Conservation (phyloP, 1,139 yeast genomes). For the Taphrina confusa region DNA sequence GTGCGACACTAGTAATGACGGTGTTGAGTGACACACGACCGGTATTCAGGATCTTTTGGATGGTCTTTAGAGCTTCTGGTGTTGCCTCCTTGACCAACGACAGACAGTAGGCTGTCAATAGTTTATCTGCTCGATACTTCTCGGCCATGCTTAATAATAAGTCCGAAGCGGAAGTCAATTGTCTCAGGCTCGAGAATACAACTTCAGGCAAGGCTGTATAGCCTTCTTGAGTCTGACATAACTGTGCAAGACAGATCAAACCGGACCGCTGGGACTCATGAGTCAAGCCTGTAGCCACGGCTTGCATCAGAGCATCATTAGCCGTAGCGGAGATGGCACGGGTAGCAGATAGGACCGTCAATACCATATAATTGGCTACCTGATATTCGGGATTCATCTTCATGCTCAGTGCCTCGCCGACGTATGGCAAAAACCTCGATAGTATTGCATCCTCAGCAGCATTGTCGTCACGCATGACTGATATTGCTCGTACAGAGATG, state of each 20-base stretch:
- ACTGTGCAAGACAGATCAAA: constrained; percentile 48
- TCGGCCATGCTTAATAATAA: constrained; percentile 33
- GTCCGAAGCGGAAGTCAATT: constrained; percentile 37
- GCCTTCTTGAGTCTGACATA: constrained; percentile 39
- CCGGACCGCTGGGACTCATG: constrained; percentile 46
- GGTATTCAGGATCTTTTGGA: constrained; percentile 43
- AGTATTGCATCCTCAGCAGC: constrained; percentile 47
- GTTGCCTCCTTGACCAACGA: constrained; percentile 39
- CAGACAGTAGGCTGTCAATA: constrained; percentile 28
- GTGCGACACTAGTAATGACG: constrained; percentile 7
- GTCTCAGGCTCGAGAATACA: constrained; percentile 14
- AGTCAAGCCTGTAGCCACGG: constrained; percentile 57
- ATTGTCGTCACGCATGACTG: constrained; percentile 51
- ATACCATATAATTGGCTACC: constrained; percentile 76
- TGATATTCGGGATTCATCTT: constrained; percentile 61
- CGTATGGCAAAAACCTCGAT: constrained; percentile 54
- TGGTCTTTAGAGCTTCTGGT: constrained; percentile 42
- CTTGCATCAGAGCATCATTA: constrained; percentile 66
- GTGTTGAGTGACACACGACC: constrained; percentile 3
- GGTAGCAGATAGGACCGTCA: constrained; percentile 75
- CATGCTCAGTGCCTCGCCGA: constrained; percentile 45
- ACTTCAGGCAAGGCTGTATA: constrained; percentile 21
- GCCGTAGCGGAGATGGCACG: constrained; percentile 66
- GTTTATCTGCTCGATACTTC: constrained; percentile 36
- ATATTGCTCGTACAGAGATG: constrained; percentile 66